A percentile compares a stretch with the other conserved stretches of the same genome.
Evolutionary conservation across 1,284 basidiomycete species (phyloP).

Genomic region (Thecaphora thlaspeos): DNA sequence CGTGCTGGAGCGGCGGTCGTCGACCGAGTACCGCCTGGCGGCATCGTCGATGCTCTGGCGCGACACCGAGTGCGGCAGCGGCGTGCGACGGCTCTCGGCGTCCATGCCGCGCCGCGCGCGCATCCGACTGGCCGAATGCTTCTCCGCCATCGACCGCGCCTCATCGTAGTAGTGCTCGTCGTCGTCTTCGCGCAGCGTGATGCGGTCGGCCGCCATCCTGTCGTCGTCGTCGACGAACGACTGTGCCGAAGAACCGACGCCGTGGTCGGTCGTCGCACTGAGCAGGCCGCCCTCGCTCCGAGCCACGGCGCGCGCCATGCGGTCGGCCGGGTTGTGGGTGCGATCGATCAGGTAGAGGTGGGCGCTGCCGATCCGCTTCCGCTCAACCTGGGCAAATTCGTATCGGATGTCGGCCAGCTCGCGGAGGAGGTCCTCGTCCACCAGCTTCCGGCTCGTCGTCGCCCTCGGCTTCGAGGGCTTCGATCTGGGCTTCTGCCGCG

Average conservation of each 20-base stretch:
- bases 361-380: constrained; percentile 26
- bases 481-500: constrained; percentile 7
- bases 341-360: constrained; percentile 51
- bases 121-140: neutral
- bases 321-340: constrained; percentile 41
- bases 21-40: neutral
- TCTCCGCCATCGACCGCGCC: neutral
- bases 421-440: constrained; percentile 48
- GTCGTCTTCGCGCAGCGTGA: neutral
- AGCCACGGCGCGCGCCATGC: constrained; percentile 36
- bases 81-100: neutral
- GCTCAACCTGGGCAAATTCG: constrained; percentile 33
- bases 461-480: constrained; percentile 5
- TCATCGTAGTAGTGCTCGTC: neutral
- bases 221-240: neutral
- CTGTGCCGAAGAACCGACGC: neutral
- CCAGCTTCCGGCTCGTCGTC: constrained; percentile 24
- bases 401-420: constrained; percentile 46
- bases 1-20: neutral
- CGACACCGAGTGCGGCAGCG: too few relatives aligned
- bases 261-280: neutral
- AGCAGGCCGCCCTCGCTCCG: constrained; percentile 20
- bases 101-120: neutral
- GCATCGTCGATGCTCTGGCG: too few relatives aligned
- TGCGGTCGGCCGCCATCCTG: too few relatives aligned